Percentiles rank a stretch among this genome's conserved stretches.
Evolutionary conservation across 2,329 filamentous ascomycete genomes (phyloP).

Genomic region (Amauroascus niger): DNA sequence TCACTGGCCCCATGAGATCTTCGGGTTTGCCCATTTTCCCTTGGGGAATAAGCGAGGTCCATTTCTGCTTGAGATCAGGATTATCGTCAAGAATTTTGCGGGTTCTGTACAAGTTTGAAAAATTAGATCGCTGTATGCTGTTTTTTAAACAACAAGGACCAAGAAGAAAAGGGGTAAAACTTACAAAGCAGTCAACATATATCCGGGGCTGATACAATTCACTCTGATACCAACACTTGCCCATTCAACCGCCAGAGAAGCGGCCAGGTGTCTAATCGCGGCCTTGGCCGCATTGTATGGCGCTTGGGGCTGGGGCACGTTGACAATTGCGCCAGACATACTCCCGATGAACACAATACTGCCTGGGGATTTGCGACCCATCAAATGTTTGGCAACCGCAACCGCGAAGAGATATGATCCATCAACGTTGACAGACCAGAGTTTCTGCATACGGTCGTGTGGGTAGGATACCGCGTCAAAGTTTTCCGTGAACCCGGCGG

Average conservation of each 20-base stretch:
- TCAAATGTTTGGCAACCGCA: conserved; percentile 75
- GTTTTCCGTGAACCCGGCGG: conserved; percentile 95
- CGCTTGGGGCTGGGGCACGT: conserved; percentile 85
- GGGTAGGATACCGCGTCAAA: conserved; percentile 87
- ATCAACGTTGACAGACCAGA: conserved; percentile 89
- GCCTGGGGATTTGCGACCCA: conserved; percentile 66
- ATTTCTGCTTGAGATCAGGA: conserved; percentile 77
- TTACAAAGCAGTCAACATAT: conserved; percentile 91
- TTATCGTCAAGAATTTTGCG: conserved; percentile 92
- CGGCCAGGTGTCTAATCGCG: conserved; percentile 76
- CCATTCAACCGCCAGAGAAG: conserved; percentile 90
- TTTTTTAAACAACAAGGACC: no score
- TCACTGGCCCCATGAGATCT: conserved; percentile 87
- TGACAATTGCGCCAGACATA: conserved; percentile 91
- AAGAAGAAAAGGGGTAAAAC: conserved; percentile 25
- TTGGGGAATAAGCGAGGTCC: conserved; percentile 84
- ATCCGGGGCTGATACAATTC: conserved; percentile 90
- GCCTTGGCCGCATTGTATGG: conserved; percentile 93
- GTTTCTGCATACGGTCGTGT: conserved; percentile 79
- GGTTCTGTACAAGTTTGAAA: conserved; percentile 47
- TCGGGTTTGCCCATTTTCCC: conserved; percentile 88
- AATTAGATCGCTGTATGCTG: not conserved
- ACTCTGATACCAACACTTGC: conserved; percentile 77
- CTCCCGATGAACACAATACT: conserved; percentile 92
- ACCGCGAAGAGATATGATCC: conserved; percentile 86